Percentiles rank a stretch among this genome's conserved stretches.
Conservation (phyloP, 2,329 filamentous ascomycete genomes). For the Esteya vermicola region DNA sequence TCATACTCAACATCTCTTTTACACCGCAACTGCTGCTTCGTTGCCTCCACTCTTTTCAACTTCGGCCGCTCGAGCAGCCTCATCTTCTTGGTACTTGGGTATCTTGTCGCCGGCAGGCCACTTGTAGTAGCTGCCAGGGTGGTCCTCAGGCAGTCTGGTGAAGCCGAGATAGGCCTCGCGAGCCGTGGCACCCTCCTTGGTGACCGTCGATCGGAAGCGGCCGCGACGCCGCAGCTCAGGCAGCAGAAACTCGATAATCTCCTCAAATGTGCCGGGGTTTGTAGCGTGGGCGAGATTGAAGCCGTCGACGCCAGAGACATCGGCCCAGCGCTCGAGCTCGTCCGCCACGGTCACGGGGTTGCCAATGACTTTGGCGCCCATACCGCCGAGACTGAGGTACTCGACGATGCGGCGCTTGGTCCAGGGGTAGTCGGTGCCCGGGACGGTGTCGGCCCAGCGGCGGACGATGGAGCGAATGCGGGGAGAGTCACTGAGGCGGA, state of each 20-base stretch:
- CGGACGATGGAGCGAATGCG: constrained; percentile 5
- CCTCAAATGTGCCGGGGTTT: constrained; percentile 46
- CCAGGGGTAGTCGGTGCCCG: constrained; percentile 7
- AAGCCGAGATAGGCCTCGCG: constrained; percentile 6
- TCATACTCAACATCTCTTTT: too few species aligned
- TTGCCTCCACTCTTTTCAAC: too few species aligned
- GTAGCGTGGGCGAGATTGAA: constrained; percentile 46
- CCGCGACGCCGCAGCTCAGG: constrained; percentile 47
- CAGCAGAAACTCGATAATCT: constrained; percentile 48
- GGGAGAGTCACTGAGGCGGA: not conserved
- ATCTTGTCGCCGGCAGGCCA: not conserved
- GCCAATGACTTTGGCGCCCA: constrained; percentile 33
- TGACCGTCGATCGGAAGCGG: constrained; percentile 1
- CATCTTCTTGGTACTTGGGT: not conserved
- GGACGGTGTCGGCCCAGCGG: constrained; percentile 5
- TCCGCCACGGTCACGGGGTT: constrained; percentile 52
- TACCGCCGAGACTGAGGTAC: constrained; percentile 10
- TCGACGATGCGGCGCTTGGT: constrained; percentile 10
- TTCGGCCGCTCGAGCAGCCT: too few species aligned
- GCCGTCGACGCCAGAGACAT: constrained; percentile 56
- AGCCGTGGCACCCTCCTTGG: constrained; percentile 4
- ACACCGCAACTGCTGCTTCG: too few species aligned
- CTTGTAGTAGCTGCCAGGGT: constrained; percentile 3
- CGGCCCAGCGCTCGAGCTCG: constrained; percentile 51
- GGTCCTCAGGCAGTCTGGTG: constrained; percentile 1